phyloP scores from a whole-genome alignment of 208 protist species.

The Crithidia fasciculata region DNA sequence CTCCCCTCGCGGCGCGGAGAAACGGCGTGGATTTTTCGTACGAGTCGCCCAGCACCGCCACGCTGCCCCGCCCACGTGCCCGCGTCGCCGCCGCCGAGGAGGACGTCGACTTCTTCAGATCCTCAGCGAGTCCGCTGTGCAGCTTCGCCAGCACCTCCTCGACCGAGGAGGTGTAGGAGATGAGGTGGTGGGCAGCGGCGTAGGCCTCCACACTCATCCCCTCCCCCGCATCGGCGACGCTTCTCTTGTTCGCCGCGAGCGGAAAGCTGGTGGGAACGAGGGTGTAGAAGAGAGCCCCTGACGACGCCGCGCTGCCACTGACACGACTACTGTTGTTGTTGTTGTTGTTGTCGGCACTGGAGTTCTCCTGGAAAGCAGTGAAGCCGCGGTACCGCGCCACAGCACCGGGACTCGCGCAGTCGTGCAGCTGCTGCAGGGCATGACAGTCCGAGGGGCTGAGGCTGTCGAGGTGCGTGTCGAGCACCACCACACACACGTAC shows the following conservation, averaged over 20 bases:
- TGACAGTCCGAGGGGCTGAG: conserved; percentile 33
- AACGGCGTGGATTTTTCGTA: background rate
- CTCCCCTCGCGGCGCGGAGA: background rate
- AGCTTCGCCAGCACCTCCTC: conserved; percentile 38
- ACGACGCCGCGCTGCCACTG: background rate
- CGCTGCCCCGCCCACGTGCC: background rate
- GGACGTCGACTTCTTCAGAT: background rate
- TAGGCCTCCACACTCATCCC: conserved; percentile 30
- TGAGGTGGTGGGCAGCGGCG: conserved; percentile 22
- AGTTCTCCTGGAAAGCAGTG: background rate
- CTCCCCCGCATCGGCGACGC: conserved; percentile 3
- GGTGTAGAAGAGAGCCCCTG: conserved; percentile 24
- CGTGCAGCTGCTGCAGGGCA: conserved; percentile 37
- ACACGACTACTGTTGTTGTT: background rate
- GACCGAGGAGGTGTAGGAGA: conserved; percentile 34
- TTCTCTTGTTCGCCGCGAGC: background rate
- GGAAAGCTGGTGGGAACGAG: conserved; percentile 15
- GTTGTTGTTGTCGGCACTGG: background rate
- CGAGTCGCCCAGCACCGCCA: conserved; percentile 3
- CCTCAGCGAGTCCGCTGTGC: conserved; percentile 24
- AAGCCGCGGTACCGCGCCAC: conserved; percentile 7
- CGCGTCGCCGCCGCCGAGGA: background rate
- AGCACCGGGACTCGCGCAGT: conserved; percentile 2
- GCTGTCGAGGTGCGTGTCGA: conserved; percentile 36
- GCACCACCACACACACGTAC: conserved; percentile 44